Conservation (phyloP, 768 basidiomycete species). For the Cyathus striatus region DNA sequence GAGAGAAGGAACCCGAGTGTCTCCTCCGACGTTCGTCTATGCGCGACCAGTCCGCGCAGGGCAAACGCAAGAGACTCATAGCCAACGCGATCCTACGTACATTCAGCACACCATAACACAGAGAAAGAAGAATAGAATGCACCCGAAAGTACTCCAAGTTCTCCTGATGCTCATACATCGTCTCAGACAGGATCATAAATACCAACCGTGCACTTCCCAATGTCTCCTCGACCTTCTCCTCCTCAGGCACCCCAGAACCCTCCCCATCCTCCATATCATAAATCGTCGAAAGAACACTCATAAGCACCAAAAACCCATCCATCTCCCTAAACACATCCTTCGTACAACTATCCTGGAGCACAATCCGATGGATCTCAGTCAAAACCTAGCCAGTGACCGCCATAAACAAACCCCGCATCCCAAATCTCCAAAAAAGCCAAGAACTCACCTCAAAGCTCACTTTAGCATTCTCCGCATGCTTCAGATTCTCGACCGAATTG, state of each 20-base stretch:
- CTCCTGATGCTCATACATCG: conserved; percentile 46
- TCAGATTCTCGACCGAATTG: conserved; percentile 64
- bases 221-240: conserved; percentile 27
- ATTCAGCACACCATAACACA: conserved; percentile 2
- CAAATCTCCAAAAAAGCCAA: no score
- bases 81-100: conserved; percentile 49
- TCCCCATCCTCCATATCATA: conserved; percentile 25
- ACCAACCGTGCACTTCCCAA: conserved; percentile 55
- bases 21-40: conserved; percentile 41
- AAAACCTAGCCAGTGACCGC: conserved; percentile 51
- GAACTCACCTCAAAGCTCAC: conserved; percentile 51
- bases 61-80: conserved; percentile 62
- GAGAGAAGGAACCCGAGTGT: conserved; percentile 66
- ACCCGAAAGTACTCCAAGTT: conserved; percentile 71
- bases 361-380: conserved; percentile 60
- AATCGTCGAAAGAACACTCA: conserved; percentile 66
- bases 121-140: conserved; percentile 14
- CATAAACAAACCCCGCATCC: no score
- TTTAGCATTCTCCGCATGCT: conserved; percentile 40
- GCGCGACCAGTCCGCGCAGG: conserved; percentile 44
- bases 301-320: conserved; percentile 74
- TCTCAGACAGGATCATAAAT: conserved; percentile 62
- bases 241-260: conserved; percentile 30
- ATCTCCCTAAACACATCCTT: conserved; percentile 77
- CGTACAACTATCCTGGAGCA: conserved; percentile 59